Percentiles rank a stretch among this genome's conserved stretches.
Evolutionary conservation across 345 rosid genomes (phyloP).

Genomic region (Eucalyptus dawsonii): DNA sequence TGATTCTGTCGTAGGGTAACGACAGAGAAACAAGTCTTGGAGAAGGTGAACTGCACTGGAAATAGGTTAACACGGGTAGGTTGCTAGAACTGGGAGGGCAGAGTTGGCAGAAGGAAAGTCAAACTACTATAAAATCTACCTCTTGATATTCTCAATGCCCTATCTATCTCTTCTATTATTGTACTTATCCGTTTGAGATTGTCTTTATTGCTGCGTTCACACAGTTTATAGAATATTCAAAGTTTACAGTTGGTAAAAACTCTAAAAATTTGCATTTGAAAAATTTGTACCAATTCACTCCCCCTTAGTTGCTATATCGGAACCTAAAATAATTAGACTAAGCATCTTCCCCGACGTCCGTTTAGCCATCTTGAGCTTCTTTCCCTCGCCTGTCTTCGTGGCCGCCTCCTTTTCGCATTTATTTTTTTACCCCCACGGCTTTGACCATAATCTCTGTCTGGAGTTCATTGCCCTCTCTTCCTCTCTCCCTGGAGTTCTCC

Average conservation of each 20-base stretch:
- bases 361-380: not conserved
- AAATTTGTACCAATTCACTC: not conserved
- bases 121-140: not conserved
- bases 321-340: not conserved
- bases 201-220: not conserved
- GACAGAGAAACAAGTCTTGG: not conserved
- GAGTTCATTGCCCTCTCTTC: not conserved
- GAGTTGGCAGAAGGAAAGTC: not conserved
- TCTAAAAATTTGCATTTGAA: not conserved
- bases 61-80: not conserved
- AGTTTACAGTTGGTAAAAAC: not conserved
- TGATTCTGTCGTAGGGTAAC: not conserved
- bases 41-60: not conserved
- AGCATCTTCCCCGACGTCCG: not conserved
- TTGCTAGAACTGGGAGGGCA: not conserved
- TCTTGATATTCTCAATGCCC: not conserved
- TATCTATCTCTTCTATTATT: not conserved
- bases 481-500: not conserved
- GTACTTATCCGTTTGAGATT: not conserved
- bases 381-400: not conserved
- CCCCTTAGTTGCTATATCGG: not conserved
- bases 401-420: not conserved
- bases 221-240: not conserved
- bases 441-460: not conserved
- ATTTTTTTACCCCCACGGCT: not conserved